Base-by-base conservation (phyloP, 2,329 filamentous ascomycete species). In the Teratosphaeria viscida region DNA sequence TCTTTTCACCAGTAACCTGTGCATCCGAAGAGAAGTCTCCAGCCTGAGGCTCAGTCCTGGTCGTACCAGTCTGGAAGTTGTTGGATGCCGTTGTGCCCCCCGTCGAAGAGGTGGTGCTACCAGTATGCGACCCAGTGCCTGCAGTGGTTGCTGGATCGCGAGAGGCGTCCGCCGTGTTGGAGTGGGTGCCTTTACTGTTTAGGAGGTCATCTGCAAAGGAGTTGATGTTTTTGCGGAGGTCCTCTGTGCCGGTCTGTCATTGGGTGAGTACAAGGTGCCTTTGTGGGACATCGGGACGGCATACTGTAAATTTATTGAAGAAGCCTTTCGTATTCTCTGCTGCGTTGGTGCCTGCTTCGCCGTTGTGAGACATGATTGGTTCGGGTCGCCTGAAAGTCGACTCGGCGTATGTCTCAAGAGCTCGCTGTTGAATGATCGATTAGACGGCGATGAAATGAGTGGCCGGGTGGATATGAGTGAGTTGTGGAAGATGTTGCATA, bases 181-280 rank as follows among this genome's bases (percentile, higher is more conserved):
- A 52, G 54, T 43, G 19, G 27, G 53, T 49, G 43, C 43, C 43
- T 63, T 66, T 64, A 39, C 57, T 56, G 29, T 61, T 60, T 1
- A 64, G 37, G 5, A 70, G 57, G 34, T 66, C 64, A 60, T 70
- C 68, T 58, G 65, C 63, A 59, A 66, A 69, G 37, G 60, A 57
- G 61, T 70, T 70, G 60, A 68, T 61, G 61, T 70, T 69, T 47
- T 68, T 63, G 49, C 68, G 64, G 16, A 67, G 60, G 52, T 58
- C 59, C 55, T 70, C 68, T 34, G 63, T 61, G 29, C 61, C 61
- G 54, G 65, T 61, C 67, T 69, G 35, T 19, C 14, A 16, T 14
- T 56, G 14, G 43, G 34, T 52, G 23, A 7, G 43, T 7, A 16
- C 29, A 3, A 32, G 26, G 37, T 23, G 37, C 23, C 53, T 54